Evolutionary conservation across 352 stramenopile genomes (phyloP), one percentile per base, ranked within the genome.

Genomic region (Phytophthora pinifolia): DNA sequence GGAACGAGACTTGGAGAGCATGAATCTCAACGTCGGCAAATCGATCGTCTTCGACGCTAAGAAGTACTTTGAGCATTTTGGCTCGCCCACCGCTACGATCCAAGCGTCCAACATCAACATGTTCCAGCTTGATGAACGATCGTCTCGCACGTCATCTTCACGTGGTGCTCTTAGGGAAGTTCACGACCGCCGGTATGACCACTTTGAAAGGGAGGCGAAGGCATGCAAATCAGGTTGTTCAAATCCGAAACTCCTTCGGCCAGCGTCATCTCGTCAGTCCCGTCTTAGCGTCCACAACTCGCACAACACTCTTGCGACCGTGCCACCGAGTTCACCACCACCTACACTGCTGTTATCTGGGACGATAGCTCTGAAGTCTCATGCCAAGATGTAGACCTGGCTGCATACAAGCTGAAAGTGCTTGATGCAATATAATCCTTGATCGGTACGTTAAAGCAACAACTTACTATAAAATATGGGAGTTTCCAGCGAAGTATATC

Each of bases 11-110:
- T 27, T 65, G 42, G 54, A 70, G 9, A 64, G 45, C 7, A 48
- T 69, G 29, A 51, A 58, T 14, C 36, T 75, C 13, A 58, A 60
- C 14, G 54, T 72, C 7, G 66, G 66, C 45, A 75, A 72, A 31
- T 72, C 53, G 10, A 67, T 75, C 35, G 20, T 34, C 44, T 72
- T 75, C 46, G 50, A 70, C 39, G 51, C 62, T 7, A 59, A 48
- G 9, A 52, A 48, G 31, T 72, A 70, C 30, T 53, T 75, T n/a
- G 48, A 67, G 34, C 44, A 62, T 27, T 59, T 58, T 31, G 61
- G 61, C 9, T 59, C 49, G 10, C 56, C 56, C 17, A 48, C 25
- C 5, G 37, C 32, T 10, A 32, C 47, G 6, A 57, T 58, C 27
- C 46, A 44, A 46, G 55, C 38, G 15, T 35, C 55, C 14, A 42